Conservation (phyloP, 305 asterid species). For the Fraxinus velutina region DNA sequence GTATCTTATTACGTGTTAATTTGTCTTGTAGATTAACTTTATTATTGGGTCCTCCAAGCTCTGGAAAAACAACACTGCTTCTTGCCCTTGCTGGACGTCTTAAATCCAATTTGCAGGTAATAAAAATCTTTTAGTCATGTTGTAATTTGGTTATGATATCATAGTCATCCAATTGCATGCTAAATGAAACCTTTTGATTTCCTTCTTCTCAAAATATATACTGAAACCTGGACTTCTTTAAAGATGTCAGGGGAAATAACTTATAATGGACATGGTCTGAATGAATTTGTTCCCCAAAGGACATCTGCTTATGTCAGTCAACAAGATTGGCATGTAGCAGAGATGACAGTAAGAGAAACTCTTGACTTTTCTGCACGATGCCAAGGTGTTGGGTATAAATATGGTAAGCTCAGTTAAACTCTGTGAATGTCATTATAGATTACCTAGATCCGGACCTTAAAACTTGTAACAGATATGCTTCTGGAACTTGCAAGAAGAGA, state of each 20-base stretch:
- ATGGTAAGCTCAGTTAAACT: constrained; percentile 49
- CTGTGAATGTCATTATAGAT: constrained; percentile 21
- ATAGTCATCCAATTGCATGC: constrained; percentile 11
- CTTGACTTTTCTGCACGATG: constrained; percentile 83
- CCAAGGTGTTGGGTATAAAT: constrained; percentile 87
- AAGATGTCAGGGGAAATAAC: constrained; percentile 90
- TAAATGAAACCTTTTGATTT: constrained; percentile 16
- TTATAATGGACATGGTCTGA: constrained; percentile 80
- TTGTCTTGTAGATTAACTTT: constrained; percentile 64
- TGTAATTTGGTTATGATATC: background rate
- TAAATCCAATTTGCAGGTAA: constrained; percentile 79
- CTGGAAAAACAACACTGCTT: constrained; percentile 89
- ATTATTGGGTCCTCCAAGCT: constrained; percentile 91
- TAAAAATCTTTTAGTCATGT: constrained; percentile 17
- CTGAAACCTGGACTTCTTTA: constrained; percentile 36
- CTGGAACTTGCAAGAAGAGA: constrained; percentile 92
- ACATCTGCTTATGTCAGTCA: constrained; percentile 87
- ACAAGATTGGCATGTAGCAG: constrained; percentile 88
- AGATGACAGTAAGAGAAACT: constrained; percentile 96
- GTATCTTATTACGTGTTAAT: constrained; percentile 23
- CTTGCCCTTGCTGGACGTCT: constrained; percentile 91
- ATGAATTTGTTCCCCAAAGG: constrained; percentile 87
- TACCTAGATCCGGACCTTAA: constrained; percentile 37
- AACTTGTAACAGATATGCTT: constrained; percentile 71
- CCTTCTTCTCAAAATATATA: constrained; percentile 8